Evolutionary conservation across 768 basidiomycete genomes (phyloP), one percentile per base, ranked within the genome.

Genomic region (Naganishia friedmannii): DNA sequence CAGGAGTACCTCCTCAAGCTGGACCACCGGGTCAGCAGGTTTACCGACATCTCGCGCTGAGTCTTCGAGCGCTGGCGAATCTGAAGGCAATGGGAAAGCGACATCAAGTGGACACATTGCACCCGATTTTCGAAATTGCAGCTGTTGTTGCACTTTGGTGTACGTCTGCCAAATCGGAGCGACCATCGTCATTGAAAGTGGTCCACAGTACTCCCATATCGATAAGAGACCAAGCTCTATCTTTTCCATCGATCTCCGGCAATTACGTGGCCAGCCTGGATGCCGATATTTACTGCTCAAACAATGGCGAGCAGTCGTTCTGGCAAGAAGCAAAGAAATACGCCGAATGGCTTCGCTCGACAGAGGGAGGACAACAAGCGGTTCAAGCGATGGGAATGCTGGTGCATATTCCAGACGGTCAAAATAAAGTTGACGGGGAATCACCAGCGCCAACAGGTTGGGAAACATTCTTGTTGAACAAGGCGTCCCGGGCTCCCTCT

Each of bases 391-490:
- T 58, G 31, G 57, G 57, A 10, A 58, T 58, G 57, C 34, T 58
- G 34, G 57, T 39, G 3, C 26, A 58, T 28, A 58, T 58, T 28
- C 57, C 57, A 21, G 57, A 58, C 26, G 57, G 57, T 2, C 34
- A 19, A 17, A 58, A 58, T 17, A 21, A 58, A n/a, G 37, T 58
- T 21, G 34, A 17, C 26, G 34, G 6, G 8, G 57, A 39, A 1
- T 58, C 57, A 8, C 57, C 34, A 12, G 39, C 37, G 1, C 57
- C 57, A 5, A 58, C 57, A 21, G 57, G 57, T 1, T 58, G 57
- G 57, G 57, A 58, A 21, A 56, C 55, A 32, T 56, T 56, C 55
- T 32, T 56, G 31, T 37, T 37, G 32, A 26, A 39, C 57, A 58
- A 58, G 57, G n/a, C 26, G 9, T 29, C 31, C 7, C 34, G 57